Evolutionary conservation across 345 rosid genomes (phyloP).

Genomic region (Pseudoturritis turrita): DNA sequence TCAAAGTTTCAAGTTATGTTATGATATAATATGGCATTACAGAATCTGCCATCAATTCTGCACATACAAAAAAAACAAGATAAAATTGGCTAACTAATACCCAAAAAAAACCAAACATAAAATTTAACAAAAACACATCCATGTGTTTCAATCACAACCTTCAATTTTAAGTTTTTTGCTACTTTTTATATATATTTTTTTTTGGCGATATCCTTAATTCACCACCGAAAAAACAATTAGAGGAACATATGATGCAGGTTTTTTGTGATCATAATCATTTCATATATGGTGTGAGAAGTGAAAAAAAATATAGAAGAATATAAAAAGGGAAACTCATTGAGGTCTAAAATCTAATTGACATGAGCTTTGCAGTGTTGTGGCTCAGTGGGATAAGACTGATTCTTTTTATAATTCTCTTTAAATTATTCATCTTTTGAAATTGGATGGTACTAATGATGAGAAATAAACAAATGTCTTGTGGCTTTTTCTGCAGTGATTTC

Average conservation of each 20-base stretch:
- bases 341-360: constrained; percentile 25
- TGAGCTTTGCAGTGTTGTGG: constrained; percentile 27
- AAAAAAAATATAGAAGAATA: neutral
- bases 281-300: constrained; percentile 5
- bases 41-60: constrained; percentile 16
- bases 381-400: constrained; percentile 30
- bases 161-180: too few species aligned
- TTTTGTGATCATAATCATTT: constrained; percentile 24
- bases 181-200: too few species aligned
- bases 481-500: constrained; percentile 30
- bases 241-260: constrained; percentile 12
- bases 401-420: neutral
- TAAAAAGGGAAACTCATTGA: constrained; percentile 12
- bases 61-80: too few species aligned
- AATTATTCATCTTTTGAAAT: constrained; percentile 27
- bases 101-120: too few species aligned
- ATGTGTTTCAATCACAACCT: too few species aligned
- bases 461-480: constrained; percentile 26
- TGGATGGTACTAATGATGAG: constrained; percentile 28
- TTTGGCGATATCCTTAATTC: too few species aligned
- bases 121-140: too few species aligned
- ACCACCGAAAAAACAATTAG: neutral
- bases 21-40: neutral
- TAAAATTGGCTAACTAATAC: too few species aligned
- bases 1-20: constrained; percentile 14